phyloP scores from a whole-genome alignment of 257 asterid genomes.

The Striga asiatica region DNA sequence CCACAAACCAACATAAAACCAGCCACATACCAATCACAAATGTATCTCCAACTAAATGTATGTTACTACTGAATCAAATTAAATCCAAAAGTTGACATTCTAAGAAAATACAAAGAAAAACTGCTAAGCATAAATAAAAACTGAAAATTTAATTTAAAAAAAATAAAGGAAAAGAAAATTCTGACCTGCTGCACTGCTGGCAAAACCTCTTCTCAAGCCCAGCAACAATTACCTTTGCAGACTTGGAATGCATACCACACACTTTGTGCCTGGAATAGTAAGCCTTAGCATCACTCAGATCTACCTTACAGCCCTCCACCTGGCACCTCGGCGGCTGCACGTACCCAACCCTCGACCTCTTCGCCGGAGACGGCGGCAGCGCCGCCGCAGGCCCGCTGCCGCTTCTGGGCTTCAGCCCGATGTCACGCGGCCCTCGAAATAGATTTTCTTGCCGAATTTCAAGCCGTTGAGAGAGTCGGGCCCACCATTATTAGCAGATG shows the following conservation, averaged over 20 bases:
- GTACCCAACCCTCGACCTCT: constrained; percentile 27
- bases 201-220: constrained; percentile 80
- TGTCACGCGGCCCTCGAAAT: too few relatives aligned
- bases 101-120: too few relatives aligned
- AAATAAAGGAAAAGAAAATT: neutral
- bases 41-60: too few relatives aligned
- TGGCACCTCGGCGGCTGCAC: constrained; percentile 61
- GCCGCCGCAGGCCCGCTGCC: constrained; percentile 8
- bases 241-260: constrained; percentile 67
- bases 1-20: too few relatives aligned
- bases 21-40: too few relatives aligned
- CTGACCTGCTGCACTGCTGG: constrained; percentile 90
- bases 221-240: constrained; percentile 49
- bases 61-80: too few relatives aligned
- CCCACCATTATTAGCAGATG: too few relatives aligned
- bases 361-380: constrained; percentile 34
- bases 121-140: too few relatives aligned
- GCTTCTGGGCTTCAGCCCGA: constrained; percentile 17
- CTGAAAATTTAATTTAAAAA: neutral
- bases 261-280: constrained; percentile 77
- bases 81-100: too few relatives aligned
- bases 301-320: constrained; percentile 71
- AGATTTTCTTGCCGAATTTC: too few relatives aligned
- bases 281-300: constrained; percentile 76
- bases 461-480: too few relatives aligned